Conservation (phyloP, 2,329 filamentous ascomycete genomes). For the Paecilomyces sp. region DNA sequence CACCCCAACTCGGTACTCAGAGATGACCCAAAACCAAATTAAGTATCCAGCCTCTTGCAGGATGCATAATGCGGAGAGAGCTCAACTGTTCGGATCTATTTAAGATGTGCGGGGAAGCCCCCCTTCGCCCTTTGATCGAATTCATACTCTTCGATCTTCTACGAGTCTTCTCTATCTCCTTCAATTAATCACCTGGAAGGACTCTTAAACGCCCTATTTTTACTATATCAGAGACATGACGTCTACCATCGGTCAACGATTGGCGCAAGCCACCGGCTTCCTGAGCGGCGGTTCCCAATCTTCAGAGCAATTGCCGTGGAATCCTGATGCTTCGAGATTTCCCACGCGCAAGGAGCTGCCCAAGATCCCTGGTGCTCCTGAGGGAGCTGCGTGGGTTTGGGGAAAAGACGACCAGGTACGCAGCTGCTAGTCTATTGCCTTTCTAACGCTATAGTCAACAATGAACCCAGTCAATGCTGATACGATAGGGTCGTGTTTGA, state of each 20-base stretch:
- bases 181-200: neutral
- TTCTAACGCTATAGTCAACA: neutral
- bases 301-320: conserved; percentile 41
- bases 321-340: conserved; percentile 47
- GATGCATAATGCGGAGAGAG: neutral
- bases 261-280: neutral
- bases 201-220: neutral
- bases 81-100: neutral
- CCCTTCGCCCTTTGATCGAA: neutral
- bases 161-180: neutral
- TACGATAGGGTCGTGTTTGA: neutral
- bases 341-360: conserved; percentile 49
- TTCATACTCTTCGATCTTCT: neutral
- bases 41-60: neutral
- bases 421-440: neutral
- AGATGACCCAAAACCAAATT: neutral
- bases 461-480: neutral
- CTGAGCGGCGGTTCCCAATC: neutral
- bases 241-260: neutral
- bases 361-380: conserved; percentile 44
- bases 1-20: neutral
- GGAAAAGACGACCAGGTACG: conserved; percentile 48
- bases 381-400: conserved; percentile 55
- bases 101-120: neutral
- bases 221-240: neutral